Percentiles rank a stretch among this genome's conserved stretches.
These are phyloP conservation scores for Davidsoniella australis DNA, from an alignment of 2,329 filamentous ascomycete genomes.

Conservation along the genomic window DNA sequence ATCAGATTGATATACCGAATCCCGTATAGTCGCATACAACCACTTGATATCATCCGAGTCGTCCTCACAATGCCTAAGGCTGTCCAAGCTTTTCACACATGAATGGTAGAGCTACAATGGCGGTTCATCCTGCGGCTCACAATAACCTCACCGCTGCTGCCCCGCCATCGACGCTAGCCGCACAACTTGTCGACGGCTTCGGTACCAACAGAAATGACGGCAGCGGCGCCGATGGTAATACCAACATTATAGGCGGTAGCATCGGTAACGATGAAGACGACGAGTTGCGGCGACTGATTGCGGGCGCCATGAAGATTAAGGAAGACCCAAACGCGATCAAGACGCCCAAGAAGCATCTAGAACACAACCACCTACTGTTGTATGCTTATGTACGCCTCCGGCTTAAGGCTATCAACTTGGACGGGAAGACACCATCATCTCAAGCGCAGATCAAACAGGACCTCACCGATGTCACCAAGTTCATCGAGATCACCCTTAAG, in stretches of 20 bases:
- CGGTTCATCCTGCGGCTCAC: background rate
- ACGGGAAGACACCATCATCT: background rate
- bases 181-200: conserved; percentile 54
- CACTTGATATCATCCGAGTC: no score
- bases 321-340: conserved; percentile 38
- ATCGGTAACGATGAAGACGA: conserved; percentile 46
- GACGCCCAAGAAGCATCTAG: conserved; percentile 45
- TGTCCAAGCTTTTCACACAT: no score
- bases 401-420: conserved; percentile 43
- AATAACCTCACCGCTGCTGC: conserved; percentile 16
- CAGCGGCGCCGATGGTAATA: background rate
- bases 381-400: conserved; percentile 70
- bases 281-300: conserved; percentile 56
- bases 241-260: background rate
- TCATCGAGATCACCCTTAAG: conserved; percentile 56
- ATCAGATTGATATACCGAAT: no score
- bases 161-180: conserved; percentile 69
- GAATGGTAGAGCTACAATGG: no score
- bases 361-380: conserved; percentile 71
- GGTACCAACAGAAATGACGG: background rate
- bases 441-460: conserved; percentile 18
- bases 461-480: conserved; percentile 46
- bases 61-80: no score
- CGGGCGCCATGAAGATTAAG: conserved; percentile 37
- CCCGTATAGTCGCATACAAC: no score